Percentiles rank a stretch among this genome's conserved stretches.
Conservation (phyloP, 2,329 filamentous ascomycete species). For the Eutypa lata region DNA sequence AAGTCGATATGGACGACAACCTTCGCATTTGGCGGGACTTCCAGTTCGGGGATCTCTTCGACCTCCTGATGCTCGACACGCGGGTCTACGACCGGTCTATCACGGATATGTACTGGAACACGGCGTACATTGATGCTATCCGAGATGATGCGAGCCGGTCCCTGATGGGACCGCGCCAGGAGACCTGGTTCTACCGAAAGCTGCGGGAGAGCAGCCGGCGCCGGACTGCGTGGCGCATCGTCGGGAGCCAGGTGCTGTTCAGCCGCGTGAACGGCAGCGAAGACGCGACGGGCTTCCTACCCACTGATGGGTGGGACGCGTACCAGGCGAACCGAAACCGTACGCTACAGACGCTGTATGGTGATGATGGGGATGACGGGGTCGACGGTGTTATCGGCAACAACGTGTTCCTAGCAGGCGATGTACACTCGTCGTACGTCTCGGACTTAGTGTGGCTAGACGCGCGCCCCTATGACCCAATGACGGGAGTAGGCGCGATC, state of each 20-base stretch:
- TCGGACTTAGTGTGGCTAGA: slow-evolving; percentile 48
- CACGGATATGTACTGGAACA: slow-evolving; percentile 61
- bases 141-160: slow-evolving; percentile 64
- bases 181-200: slow-evolving; percentile 68
- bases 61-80: slow-evolving; percentile 68
- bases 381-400: slow-evolving; percentile 62
- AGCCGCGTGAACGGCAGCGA: slow-evolving; percentile 31
- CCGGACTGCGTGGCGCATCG: slow-evolving; percentile 65
- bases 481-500: slow-evolving; percentile 41
- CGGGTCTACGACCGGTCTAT: slow-evolving; percentile 65
- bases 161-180: slow-evolving; percentile 70
- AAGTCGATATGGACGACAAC: slow-evolving; percentile 67
- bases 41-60: slow-evolving; percentile 61
- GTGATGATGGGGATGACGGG: too few species aligned
- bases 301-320: slow-evolving; percentile 47
- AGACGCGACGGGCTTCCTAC: slow-evolving; percentile 32
- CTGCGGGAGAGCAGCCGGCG: slow-evolving; percentile 55
- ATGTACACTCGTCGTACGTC: slow-evolving; percentile 59
- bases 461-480: slow-evolving; percentile 39
- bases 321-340: slow-evolving; percentile 59
- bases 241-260: slow-evolving; percentile 70
- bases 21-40: slow-evolving; percentile 67
- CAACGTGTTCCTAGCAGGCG: slow-evolving; percentile 62
- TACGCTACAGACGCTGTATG: slow-evolving; percentile 56
- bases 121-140: slow-evolving; percentile 51